A percentile compares a stretch with the other conserved stretches of the same genome.
phyloP scores from a whole-genome alignment of 1,139 yeast species.

The Taiozyma onychis region DNA sequence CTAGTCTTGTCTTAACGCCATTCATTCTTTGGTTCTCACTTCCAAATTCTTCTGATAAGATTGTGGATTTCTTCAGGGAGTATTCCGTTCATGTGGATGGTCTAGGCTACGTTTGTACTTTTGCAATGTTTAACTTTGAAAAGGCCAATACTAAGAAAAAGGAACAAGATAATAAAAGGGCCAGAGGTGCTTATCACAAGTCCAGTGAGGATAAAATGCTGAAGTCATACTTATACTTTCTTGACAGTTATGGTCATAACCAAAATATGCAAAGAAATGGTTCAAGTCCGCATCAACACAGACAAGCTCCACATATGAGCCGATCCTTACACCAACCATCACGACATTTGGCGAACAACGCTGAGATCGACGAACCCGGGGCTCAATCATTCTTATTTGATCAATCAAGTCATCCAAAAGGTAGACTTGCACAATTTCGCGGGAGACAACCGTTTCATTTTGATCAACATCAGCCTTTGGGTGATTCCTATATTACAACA shows the following conservation, averaged over 20 bases:
- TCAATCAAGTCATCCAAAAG: neutral
- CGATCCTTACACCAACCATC: neutral
- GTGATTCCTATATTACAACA: constrained; percentile 27
- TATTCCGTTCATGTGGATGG: constrained; percentile 90
- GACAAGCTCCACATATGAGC: neutral
- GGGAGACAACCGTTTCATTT: neutral
- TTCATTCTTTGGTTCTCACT: constrained; percentile 80
- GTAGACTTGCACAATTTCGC: neutral
- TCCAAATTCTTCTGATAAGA: constrained; percentile 64
- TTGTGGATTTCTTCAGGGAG: constrained; percentile 87
- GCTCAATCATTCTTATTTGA: neutral
- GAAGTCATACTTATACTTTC: constrained; percentile 79
- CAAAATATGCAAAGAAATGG: constrained; percentile 31
- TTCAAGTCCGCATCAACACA: neutral
- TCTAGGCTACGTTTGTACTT: constrained; percentile 87
- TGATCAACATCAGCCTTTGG: constrained; percentile 6
- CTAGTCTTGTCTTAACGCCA: constrained; percentile 80
- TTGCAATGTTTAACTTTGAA: constrained; percentile 80
- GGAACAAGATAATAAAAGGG: constrained; percentile 13
- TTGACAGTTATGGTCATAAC: constrained; percentile 67
- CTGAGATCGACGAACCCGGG: neutral
- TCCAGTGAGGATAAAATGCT: constrained; percentile 84
- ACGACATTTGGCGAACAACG: neutral
- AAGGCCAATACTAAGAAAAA: constrained; percentile 36
- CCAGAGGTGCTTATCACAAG: constrained; percentile 36